Percentiles rank a stretch among this genome's conserved stretches.
These are phyloP conservation scores for Rhodocollybia butyracea DNA, from an alignment of 768 basidiomycete genomes.

Conservation along the genomic window DNA sequence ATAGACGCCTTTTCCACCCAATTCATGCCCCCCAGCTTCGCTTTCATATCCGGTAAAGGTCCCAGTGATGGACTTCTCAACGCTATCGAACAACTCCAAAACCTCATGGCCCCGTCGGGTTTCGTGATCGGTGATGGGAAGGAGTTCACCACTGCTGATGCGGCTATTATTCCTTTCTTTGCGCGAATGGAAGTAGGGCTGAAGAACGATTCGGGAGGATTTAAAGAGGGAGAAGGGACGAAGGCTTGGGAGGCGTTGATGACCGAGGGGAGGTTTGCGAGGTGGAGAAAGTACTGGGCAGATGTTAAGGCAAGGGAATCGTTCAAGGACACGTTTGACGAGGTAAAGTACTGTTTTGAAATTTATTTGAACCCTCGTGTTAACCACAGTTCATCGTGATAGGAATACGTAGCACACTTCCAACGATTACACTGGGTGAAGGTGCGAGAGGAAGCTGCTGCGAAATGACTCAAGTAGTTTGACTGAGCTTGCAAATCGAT, in stretches of 20 bases:
- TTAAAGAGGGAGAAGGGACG: constrained; percentile 42
- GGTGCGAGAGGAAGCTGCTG: too few relatives aligned
- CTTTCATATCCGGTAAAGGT: constrained; percentile 34
- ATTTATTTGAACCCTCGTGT: too few relatives aligned
- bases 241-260: constrained; percentile 40
- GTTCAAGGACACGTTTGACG: constrained; percentile 7
- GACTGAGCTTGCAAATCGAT: too few relatives aligned
- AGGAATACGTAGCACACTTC: too few relatives aligned
- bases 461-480: too few relatives aligned
- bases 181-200: constrained; percentile 45
- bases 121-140: constrained; percentile 24
- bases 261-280: constrained; percentile 43
- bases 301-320: constrained; percentile 22
- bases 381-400: too few relatives aligned
- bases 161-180: constrained; percentile 57
- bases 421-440: too few relatives aligned
- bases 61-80: constrained; percentile 31
- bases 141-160: constrained; percentile 61
- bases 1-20: constrained; percentile 51
- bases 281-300: constrained; percentile 44
- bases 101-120: constrained; percentile 45
- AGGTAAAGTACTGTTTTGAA: neutral
- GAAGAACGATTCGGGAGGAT: constrained; percentile 51
- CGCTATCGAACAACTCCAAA: constrained; percentile 47
- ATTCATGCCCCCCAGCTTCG: constrained; percentile 35